Percentiles rank a stretch among this genome's conserved stretches.
phyloP scores from a whole-genome alignment of 1,139 yeast species.

The Wickerhamiella infanticola region DNA sequence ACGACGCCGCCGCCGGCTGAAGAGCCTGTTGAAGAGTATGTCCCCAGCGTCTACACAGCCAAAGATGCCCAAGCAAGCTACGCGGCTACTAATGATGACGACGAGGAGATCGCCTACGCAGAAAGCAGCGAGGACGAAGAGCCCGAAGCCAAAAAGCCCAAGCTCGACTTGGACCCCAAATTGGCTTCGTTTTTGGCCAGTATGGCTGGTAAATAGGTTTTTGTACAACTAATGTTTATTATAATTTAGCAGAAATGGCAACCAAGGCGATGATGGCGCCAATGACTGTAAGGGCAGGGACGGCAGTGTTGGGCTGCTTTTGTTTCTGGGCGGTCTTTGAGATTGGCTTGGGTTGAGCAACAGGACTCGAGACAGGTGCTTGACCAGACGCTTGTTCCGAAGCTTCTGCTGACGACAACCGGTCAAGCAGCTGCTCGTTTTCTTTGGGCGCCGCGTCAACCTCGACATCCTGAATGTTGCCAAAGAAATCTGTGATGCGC shows the following conservation, averaged over 20 bases:
- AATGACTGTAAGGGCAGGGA: background rate
- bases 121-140: slow-evolving; percentile 5
- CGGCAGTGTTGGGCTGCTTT: too few relatives aligned
- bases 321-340: too few relatives aligned
- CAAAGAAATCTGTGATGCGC: slow-evolving; percentile 82
- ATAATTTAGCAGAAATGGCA: background rate
- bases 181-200: slow-evolving; percentile 13
- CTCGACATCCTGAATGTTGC: slow-evolving; percentile 70
- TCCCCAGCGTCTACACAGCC: slow-evolving; percentile 6
- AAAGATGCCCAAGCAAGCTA: slow-evolving; percentile 8
- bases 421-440: background rate
- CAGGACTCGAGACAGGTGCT: too few relatives aligned
- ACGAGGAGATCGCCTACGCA: background rate
- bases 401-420: background rate
- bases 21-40: slow-evolving; percentile 7
- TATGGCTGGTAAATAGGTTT: slow-evolving; percentile 5
- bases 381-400: background rate
- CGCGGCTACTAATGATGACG: slow-evolving; percentile 8
- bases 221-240: background rate
- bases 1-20: slow-evolving; percentile 3
- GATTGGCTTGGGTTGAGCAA: too few relatives aligned
- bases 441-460: slow-evolving; percentile 22
- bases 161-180: slow-evolving; percentile 12
- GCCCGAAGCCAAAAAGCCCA: slow-evolving; percentile 10
- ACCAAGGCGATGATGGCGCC: background rate